phyloP scores from a whole-genome alignment of 2,329 filamentous ascomycete species.

The Pestalotiopsis sp. region DNA sequence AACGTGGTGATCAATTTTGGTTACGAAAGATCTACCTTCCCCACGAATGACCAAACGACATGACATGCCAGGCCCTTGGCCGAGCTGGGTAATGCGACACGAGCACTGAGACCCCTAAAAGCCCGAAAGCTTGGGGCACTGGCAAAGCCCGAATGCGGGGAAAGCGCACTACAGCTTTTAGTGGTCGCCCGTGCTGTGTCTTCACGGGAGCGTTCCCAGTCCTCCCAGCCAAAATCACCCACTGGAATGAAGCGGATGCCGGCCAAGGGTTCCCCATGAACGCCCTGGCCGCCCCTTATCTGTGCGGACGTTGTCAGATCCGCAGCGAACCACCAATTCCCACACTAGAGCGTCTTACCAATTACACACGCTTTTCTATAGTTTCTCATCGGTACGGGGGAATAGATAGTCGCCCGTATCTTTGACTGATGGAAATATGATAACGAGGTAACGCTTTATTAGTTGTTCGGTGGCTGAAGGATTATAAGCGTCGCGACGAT shows the following conservation, averaged over 20 bases:
- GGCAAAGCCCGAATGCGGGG: not conserved
- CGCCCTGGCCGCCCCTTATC: slow-evolving; percentile 1
- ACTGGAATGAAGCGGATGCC: not conserved
- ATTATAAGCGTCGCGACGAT: not conserved
- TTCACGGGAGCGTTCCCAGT: not conserved
- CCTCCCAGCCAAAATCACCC: not conserved
- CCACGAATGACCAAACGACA: not conserved
- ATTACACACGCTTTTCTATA: not conserved
- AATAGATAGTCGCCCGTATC: not conserved
- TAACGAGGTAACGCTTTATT: not conserved
- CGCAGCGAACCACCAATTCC: not conserved
- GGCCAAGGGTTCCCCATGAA: not conserved
- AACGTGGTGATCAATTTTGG: not conserved
- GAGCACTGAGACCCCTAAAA: not conserved
- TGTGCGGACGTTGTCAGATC: slow-evolving; percentile 3
- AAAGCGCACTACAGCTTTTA: not conserved
- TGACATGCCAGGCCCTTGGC: not conserved
- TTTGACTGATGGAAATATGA: not conserved
- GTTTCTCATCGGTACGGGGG: not conserved
- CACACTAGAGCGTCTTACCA: not conserved
- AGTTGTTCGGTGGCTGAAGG: not conserved
- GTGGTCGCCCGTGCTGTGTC: not conserved
- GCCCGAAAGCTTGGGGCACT: not conserved
- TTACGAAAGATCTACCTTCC: not conserved
- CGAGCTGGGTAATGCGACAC: not conserved